Evolutionary conservation across 352 stramenopile genomes (phyloP).

Genomic region (Globisporangium irregulare): DNA sequence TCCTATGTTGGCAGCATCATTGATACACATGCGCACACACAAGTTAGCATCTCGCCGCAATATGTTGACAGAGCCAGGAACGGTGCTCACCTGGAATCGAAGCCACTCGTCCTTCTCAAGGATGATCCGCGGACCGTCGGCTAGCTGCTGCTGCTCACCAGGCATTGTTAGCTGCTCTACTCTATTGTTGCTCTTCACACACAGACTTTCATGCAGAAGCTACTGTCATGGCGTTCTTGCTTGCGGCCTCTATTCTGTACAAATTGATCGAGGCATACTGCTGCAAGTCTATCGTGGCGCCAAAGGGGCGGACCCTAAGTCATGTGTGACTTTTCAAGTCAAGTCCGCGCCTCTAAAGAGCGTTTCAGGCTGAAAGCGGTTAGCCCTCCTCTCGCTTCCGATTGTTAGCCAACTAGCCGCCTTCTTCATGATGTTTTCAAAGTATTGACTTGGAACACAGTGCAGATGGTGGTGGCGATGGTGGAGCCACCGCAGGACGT

Average conservation of each 20-base stretch:
- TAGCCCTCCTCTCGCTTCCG: background rate
- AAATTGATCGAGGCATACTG: background rate
- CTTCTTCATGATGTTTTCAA: background rate
- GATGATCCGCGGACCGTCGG: background rate
- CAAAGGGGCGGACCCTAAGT: conserved; percentile 4
- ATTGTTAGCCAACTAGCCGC: background rate
- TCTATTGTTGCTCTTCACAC: too few species aligned
- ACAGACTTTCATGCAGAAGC: too few species aligned
- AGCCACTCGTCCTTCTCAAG: conserved; percentile 45
- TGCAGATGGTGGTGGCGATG: conserved; percentile 10
- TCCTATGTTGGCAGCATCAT: conserved; percentile 19
- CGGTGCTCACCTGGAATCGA: conserved; percentile 20
- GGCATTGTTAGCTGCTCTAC: background rate
- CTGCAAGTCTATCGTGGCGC: background rate
- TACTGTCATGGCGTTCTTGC: too few species aligned
- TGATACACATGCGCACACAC: background rate
- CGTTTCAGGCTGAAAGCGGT: conserved; percentile 8
- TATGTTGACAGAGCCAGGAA: background rate
- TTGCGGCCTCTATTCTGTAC: background rate
- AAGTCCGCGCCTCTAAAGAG: background rate
- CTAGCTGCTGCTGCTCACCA: conserved; percentile 1
- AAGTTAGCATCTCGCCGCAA: background rate
- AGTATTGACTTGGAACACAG: background rate
- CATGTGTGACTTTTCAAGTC: conserved; percentile 12
- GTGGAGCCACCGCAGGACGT: conserved; percentile 8